Percentiles rank a stretch among this genome's conserved stretches.
Evolutionary conservation across 2,329 filamentous ascomycete species (phyloP).

Genomic region (Alternaria conjuncta): DNA sequence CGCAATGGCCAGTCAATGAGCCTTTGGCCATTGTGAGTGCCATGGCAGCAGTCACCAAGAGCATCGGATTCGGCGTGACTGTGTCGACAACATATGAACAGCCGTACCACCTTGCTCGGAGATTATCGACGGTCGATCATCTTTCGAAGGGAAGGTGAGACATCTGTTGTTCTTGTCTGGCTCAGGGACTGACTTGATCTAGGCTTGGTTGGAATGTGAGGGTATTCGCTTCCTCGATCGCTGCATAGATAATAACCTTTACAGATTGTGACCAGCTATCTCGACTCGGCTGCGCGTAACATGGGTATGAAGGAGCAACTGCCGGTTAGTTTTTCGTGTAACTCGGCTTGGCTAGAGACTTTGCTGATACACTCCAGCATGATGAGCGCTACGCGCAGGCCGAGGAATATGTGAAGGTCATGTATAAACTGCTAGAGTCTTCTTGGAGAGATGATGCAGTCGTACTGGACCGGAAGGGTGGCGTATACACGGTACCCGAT

Average conservation of each 20-base stretch:
- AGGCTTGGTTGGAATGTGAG: conserved; percentile 35
- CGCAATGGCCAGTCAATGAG: conserved; percentile 76
- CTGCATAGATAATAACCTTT: conserved; percentile 8
- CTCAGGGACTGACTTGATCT: conserved; percentile 2
- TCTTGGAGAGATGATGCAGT: conserved; percentile 74
- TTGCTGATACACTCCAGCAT: conserved; percentile 53
- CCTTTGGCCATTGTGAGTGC: conserved; percentile 68
- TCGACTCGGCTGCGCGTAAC: conserved; percentile 71
- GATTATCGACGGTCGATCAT: conserved; percentile 72
- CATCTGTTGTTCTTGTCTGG: neutral
- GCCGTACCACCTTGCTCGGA: conserved; percentile 69
- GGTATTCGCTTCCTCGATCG: neutral
- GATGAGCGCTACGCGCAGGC: conserved; percentile 72
- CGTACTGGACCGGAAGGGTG: conserved; percentile 62
- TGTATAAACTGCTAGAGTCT: conserved; percentile 72
- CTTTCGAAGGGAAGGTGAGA: conserved; percentile 64
- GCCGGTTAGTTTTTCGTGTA: conserved; percentile 55
- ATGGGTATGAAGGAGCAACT: conserved; percentile 63
- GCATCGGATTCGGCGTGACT: conserved; percentile 72
- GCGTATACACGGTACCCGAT: conserved; percentile 65
- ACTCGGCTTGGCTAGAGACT: conserved; percentile 61
- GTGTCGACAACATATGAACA: conserved; percentile 72
- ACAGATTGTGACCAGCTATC: conserved; percentile 70
- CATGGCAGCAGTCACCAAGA: conserved; percentile 72
- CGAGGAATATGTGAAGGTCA: conserved; percentile 72